Evolutionary conservation across 2,329 filamentous ascomycete species (phyloP), one percentile per base, ranked within the genome.

Genomic region (Drechslerella stenobrocha): DNA sequence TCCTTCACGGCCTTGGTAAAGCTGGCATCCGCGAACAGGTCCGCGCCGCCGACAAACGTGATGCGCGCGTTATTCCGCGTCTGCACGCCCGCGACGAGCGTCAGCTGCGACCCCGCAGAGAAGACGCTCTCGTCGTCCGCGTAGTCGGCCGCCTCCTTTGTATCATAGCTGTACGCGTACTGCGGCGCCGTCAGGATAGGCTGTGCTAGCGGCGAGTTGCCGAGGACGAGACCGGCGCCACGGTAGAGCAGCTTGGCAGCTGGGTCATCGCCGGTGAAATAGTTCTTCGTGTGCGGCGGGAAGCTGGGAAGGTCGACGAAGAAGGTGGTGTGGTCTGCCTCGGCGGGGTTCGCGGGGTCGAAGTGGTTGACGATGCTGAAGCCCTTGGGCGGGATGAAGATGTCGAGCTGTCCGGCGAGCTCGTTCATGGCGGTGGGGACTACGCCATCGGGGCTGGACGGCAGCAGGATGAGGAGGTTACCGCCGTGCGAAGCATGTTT

Each of bases 321-420:
- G 44, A 98, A 81, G 26, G 96, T 88, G 77, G 97, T 90, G 78
- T 98, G 93, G 75, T 96, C 90, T 50, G 85, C 75, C 2, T 92
- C 87, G 37, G 87, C 89, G 28, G 83, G 73, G 59, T 82, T 81
- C 75, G 97, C 92, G 78, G 93, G 93, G 79, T 89, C 88, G 84
- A 97, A 96, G 80, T 98, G 93, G 78, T 97, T 93, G 69, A 97
- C 87, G 3, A 96, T 87, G 61, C 92, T 86, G 58, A 87, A 89
- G 74, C 91, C 89, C 77, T 96, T 92, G 32, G 84, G 79, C 35
- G 93, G 89, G n/a, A 96, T 83, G 72, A 86, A 81, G 74, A 98
- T 88, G 75, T 96, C 92, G 76, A 73, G 59, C 40, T 73, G 71
- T 13, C 69, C 53, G 1, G 70, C 72, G 23, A 73, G 66, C 50